Base-by-base conservation (phyloP, 2,329 filamentous ascomycete species). In the Ramichloridium luteum region DNA sequence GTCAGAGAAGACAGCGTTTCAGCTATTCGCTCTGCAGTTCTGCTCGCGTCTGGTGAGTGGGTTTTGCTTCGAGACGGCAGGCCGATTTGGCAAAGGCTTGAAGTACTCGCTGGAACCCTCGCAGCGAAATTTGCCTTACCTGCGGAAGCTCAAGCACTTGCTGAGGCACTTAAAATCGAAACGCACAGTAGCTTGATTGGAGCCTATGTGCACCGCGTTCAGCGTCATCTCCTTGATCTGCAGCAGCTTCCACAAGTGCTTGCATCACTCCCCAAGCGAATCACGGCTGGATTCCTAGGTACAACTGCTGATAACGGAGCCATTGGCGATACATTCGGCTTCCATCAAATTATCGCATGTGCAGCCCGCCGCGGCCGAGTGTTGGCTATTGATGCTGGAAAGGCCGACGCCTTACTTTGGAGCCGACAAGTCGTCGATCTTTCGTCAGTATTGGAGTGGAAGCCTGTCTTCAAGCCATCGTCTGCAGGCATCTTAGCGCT, bases 201-300 rank as follows among this genome's bases (percentile, higher is more conserved):
- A 8, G 90, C 90, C n/a, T 98, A 93, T 50, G 60, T 88, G 16
- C 85, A 94, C 58, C 79, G 90, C 10, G 67, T 93, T 10, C 79
- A 71, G 41, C 80, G 90, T 27, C 90, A 98, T 51, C 48, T 84
- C 10, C 66, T 73, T 27, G 90, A 94, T 43, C 65, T 94, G 23
- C 65, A 80, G 49, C 66, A 79, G 45, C 66, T 96, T 3, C 86
- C 86, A 1, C 69, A 65, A 1, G 92, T 78, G 59, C 57, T 93
- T 3, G 67, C 74, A 39, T 65, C 65, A 11, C 63, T 94, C 6
- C 84, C 84, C 4, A 59, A 66, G 26, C 74, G 76, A 14, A 59
- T 94, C 10, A 48, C 85, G 3, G 70, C 70, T 28, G 61, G 53
- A 20, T 49, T 65, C 14, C 39, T 59, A 13, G 60, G 60, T 26